Conservation (phyloP, 176 grass and related monocot genomes). For the Thinopyrum elongatum region DNA sequence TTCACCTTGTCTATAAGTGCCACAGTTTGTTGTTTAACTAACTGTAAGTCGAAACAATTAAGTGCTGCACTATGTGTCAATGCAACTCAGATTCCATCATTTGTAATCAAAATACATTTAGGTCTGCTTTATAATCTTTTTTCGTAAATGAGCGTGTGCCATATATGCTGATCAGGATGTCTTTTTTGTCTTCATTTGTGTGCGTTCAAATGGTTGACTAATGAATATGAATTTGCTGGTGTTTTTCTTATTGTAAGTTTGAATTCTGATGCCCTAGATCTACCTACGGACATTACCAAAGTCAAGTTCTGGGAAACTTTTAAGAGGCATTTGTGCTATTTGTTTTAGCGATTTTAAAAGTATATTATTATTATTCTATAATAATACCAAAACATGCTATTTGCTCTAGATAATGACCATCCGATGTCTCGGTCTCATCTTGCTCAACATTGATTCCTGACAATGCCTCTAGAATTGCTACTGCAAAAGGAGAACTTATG, state of each 20-base stretch:
- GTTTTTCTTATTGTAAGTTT: conserved; percentile 1
- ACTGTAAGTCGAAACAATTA: neutral
- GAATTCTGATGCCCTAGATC: neutral
- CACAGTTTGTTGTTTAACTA: neutral
- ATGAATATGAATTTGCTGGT: neutral
- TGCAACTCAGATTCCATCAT: neutral
- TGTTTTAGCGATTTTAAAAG: neutral
- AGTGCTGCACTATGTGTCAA: neutral
- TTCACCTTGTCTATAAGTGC: neutral
- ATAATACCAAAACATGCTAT: neutral
- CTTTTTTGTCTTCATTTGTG: neutral
- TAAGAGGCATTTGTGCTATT: neutral
- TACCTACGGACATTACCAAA: neutral
- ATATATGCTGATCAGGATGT: neutral
- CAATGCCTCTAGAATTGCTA: neutral
- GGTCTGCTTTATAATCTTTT: neutral
- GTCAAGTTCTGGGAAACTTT: neutral
- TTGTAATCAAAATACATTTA: neutral
- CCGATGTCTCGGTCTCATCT: neutral
- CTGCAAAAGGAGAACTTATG: neutral
- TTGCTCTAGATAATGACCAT: neutral
- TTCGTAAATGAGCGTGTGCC: neutral
- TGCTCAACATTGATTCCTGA: neutral
- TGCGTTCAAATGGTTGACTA: neutral
- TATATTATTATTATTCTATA: neutral